Evolutionary conservation across 495 filamentous ascomycete species (phyloP).

Genomic region (Evernia prunastri): DNA sequence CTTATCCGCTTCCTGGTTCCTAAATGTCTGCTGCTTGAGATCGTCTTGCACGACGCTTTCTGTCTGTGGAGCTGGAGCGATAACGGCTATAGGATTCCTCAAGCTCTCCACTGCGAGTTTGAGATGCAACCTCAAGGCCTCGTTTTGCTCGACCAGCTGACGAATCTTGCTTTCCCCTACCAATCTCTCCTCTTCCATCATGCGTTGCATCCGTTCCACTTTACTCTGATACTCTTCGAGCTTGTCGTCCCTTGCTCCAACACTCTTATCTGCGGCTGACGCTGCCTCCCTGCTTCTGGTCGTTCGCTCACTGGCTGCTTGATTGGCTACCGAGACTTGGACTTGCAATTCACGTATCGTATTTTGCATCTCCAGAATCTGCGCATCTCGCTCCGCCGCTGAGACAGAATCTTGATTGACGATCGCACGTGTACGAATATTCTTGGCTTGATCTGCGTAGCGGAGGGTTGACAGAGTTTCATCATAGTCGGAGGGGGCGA

Average conservation of each 20-base stretch:
- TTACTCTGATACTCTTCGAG: conserved; percentile 87
- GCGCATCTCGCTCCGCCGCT: conserved; percentile 81
- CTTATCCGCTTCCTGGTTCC: conserved; percentile 15
- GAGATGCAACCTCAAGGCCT: conserved; percentile 77
- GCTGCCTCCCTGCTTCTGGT: conserved; percentile 18
- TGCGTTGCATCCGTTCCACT: conserved; percentile 76
- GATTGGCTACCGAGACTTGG: conserved; percentile 48
- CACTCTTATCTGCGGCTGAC: conserved; percentile 40
- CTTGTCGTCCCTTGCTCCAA: conserved; percentile 58
- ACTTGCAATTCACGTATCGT: conserved; percentile 81
- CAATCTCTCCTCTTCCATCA: conserved; percentile 87
- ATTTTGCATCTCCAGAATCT: conserved; percentile 89
- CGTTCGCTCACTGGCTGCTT: conserved; percentile 28
- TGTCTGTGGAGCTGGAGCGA: conserved; percentile 28
- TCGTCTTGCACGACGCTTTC: conserved; percentile 14
- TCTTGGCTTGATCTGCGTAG: conserved; percentile 96
- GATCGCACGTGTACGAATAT: conserved; percentile 91
- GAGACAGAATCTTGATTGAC: conserved; percentile 90
- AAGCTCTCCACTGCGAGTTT: conserved; percentile 78
- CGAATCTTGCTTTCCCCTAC: conserved; percentile 88
- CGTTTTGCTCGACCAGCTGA: conserved; percentile 78
- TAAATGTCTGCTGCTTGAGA: conserved; percentile 16
- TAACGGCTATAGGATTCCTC: conserved; percentile 75
- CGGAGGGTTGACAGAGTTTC: conserved; percentile 93
- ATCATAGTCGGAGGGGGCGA: conserved; percentile 91